Conservation (phyloP, 129 eudicot species). For the Tanacetum coccineum region DNA sequence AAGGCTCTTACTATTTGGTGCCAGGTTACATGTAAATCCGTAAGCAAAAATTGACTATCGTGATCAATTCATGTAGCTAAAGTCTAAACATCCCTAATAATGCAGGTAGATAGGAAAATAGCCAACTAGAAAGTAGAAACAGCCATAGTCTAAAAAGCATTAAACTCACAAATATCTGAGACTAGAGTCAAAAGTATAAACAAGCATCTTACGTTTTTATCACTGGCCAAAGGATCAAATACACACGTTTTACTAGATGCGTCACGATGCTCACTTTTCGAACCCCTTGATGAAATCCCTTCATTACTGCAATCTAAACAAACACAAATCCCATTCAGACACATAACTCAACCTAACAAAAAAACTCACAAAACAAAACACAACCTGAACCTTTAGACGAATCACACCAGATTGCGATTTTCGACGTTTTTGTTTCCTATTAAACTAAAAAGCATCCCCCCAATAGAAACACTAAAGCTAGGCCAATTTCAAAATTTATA, state of each 20-base stretch:
- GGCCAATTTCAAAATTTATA: slow-evolving; percentile 58
- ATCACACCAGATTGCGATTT: slow-evolving; percentile 22
- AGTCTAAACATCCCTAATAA: background rate
- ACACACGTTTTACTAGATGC: slow-evolving; percentile 17
- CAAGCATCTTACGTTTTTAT: slow-evolving; percentile 36
- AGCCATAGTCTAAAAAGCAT: slow-evolving; percentile 1
- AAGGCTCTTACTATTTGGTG: too few species aligned
- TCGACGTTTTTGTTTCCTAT: slow-evolving; percentile 41
- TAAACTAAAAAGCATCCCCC: slow-evolving; percentile 56
- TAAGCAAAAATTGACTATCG: background rate
- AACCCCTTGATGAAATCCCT: slow-evolving; percentile 26
- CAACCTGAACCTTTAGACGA: slow-evolving; percentile 28
- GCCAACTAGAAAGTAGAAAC: slow-evolving; percentile 4
- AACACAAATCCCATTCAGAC: slow-evolving; percentile 5
- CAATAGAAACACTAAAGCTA: slow-evolving; percentile 64
- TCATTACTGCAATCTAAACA: slow-evolving; percentile 34
- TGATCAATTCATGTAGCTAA: background rate
- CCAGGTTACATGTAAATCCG: too few species aligned
- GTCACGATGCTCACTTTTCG: background rate
- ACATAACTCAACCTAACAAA: background rate
- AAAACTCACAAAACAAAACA: background rate
- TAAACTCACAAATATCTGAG: slow-evolving; percentile 4
- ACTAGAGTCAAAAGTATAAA: slow-evolving; percentile 6
- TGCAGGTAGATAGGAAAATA: slow-evolving; percentile 1
- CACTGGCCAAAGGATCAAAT: slow-evolving; percentile 29